Evolutionary conservation across 148 eudicot genomes (phyloP).

Genomic region (Limonium bicolor): DNA sequence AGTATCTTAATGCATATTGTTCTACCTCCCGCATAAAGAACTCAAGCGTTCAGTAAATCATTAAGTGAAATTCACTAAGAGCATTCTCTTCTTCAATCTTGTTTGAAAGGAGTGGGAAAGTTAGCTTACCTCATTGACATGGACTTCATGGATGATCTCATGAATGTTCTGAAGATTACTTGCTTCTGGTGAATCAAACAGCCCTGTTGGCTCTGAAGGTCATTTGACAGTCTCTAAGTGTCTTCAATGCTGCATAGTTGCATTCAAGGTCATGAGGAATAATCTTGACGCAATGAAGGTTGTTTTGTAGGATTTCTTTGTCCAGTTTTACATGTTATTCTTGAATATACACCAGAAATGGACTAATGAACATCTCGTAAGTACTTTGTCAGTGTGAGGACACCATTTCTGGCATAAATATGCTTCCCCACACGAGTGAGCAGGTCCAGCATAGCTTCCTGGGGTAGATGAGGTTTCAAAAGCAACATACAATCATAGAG

Average conservation of each 20-base stretch:
- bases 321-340: slow-evolving; percentile 73
- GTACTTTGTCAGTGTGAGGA: no score
- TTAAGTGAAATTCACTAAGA: no score
- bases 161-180: slow-evolving; percentile 80
- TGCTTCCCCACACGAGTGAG: no score
- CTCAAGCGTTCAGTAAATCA: no score
- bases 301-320: slow-evolving; percentile 82
- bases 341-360: slow-evolving; percentile 81
- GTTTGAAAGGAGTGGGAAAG: slow-evolving; percentile 82
- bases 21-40: no score
- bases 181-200: slow-evolving; percentile 47
- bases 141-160: slow-evolving; percentile 87
- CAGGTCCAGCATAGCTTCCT: no score
- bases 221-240: slow-evolving; percentile 67
- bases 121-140: slow-evolving; percentile 82
- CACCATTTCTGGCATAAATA: no score
- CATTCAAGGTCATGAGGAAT: slow-evolving; percentile 87
- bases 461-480: no score
- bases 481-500: no score
- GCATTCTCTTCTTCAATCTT: slow-evolving; percentile 74
- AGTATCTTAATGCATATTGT: no score
- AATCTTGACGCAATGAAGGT: slow-evolving; percentile 92
- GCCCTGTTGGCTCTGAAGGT: slow-evolving; percentile 17
- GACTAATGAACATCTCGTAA: no score
- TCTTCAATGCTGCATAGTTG: slow-evolving; percentile 83